Base-by-base conservation (phyloP, 2,329 filamentous ascomycete genomes). In the Scopulariopsis brevicaulis region DNA sequence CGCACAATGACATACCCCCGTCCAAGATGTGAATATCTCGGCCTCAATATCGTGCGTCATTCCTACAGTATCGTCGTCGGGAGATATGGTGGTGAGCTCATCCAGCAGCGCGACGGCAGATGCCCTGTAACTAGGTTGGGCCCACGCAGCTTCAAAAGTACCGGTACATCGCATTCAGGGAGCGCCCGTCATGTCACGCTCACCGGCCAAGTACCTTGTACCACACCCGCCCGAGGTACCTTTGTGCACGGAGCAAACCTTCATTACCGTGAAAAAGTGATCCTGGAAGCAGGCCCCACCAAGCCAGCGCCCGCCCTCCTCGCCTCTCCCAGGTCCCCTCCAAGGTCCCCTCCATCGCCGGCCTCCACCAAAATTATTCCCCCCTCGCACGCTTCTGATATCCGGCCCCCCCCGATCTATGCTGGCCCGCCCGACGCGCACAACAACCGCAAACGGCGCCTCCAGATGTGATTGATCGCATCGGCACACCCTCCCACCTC, bases 301-400 rank as follows among this genome's bases (percentile, higher is more conserved):
- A 57, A 53, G 28, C 50, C 55, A 25, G 46, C 55, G 50, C n/a
- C 48, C 46, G 35, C 55, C 46, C n/a, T 57, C 48, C 32, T 28
- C 54, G 12, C 40, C 54, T 32, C 50, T 51, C 28, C 20, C 55
- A 28, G 28, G 20, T 14, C 34, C 34, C 53, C 53, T 35, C 15
- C 12, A 7, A 15, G 51, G 51, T 53, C 48, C 55, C 55, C 55
- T 57, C 55, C 48, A 57, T 57, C 55, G 37, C n/a, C 55, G 55
- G 34, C 55, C 55, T 57, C 55, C 55, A 57, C 55, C 50, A 57
- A 57, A 57, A 57, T 40, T 57, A 57, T 57, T 51, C 22, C 37
- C 32, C 50, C 20, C 22, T 14, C 18, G 18, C 5, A 22, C n/a
- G 6, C 22, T 18, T 40, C 18, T 50, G n/a, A 50, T 50, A 50